Conservation (phyloP, 75 land plant species). For the Picea sitchensis region DNA sequence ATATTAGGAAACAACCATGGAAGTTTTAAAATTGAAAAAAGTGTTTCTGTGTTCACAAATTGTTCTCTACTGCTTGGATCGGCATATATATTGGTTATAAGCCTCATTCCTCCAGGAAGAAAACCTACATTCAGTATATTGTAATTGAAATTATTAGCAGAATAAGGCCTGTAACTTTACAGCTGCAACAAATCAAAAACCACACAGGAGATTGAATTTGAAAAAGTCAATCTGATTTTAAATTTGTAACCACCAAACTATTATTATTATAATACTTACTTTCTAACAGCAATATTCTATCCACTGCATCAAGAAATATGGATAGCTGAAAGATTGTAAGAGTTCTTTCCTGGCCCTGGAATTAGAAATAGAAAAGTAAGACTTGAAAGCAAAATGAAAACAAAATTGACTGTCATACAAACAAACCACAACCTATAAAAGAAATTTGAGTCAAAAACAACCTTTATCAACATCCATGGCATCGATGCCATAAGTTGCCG, state of each 20-base stretch:
- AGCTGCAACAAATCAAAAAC: background rate
- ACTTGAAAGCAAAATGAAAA: background rate
- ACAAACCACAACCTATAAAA: slow-evolving; percentile 6
- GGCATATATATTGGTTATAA: slow-evolving; percentile 2
- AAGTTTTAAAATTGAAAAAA: slow-evolving; percentile 39
- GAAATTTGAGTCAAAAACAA: slow-evolving; percentile 4
- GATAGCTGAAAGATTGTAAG: slow-evolving; percentile 45
- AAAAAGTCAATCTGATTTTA: background rate
- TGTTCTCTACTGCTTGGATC: background rate
- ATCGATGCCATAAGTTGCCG: slow-evolving; percentile 54
- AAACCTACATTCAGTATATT: slow-evolving; percentile 13
- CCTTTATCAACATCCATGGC: slow-evolving; percentile 79
- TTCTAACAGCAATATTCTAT: slow-evolving; percentile 44
- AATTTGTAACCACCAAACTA: background rate
- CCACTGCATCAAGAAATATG: slow-evolving; percentile 72
- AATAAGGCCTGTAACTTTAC: background rate
- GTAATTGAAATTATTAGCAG: background rate
- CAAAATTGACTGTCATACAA: background rate
- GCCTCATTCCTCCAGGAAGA: slow-evolving; percentile 13
- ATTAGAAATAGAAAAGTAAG: slow-evolving; percentile 5
- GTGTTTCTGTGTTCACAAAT: slow-evolving; percentile 11
- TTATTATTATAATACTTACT: slow-evolving; percentile 17
- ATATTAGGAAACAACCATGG: slow-evolving; percentile 40
- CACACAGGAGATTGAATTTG: background rate
- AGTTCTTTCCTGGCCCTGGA: slow-evolving; percentile 46